These are phyloP conservation scores for Trichoderma oligosporum DNA, from an alignment of 2,329 filamentous ascomycete species.

Conservation along the genomic window DNA sequence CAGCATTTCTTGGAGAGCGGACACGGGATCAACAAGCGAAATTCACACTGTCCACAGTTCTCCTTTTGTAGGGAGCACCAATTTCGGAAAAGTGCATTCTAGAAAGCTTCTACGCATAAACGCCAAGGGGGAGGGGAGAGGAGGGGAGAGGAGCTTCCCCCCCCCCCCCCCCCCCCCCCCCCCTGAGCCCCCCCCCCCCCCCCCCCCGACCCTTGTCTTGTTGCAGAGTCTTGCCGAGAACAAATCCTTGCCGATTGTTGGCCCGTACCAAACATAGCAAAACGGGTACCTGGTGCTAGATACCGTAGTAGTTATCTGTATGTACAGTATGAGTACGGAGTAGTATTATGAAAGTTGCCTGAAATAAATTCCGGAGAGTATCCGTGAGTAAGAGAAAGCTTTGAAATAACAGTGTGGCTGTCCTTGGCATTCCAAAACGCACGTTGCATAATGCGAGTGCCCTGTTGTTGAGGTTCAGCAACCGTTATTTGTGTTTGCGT, in stretches of 20 bases:
- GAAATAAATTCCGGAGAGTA: neutral
- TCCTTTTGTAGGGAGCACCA: conserved; percentile 10
- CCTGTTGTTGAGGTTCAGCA: neutral
- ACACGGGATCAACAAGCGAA: neutral
- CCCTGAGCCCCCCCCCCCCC: no score
- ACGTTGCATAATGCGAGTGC: neutral
- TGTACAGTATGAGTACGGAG: no score
- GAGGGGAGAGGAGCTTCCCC: no score
- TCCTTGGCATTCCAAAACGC: neutral
- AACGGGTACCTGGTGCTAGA: no score
- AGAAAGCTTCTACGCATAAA: conserved; percentile 30
- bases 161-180: no score
- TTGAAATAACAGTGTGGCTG: neutral
- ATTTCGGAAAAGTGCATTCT: conserved; percentile 24
- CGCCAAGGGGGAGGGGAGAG: conserved; percentile 16
- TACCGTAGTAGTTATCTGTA: no score
- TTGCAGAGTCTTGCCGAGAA: conserved; percentile 13
- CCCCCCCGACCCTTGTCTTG: neutral
- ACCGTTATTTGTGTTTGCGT: neutral
- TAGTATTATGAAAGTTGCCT: neutral
- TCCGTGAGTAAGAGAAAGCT: neutral
- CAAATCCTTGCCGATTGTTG: neutral
- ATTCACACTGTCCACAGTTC: conserved; percentile 8
- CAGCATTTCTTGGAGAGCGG: no score
- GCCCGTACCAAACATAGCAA: no score